Conservation (phyloP, 441 rosid genomes). For the California macrophylla region DNA sequence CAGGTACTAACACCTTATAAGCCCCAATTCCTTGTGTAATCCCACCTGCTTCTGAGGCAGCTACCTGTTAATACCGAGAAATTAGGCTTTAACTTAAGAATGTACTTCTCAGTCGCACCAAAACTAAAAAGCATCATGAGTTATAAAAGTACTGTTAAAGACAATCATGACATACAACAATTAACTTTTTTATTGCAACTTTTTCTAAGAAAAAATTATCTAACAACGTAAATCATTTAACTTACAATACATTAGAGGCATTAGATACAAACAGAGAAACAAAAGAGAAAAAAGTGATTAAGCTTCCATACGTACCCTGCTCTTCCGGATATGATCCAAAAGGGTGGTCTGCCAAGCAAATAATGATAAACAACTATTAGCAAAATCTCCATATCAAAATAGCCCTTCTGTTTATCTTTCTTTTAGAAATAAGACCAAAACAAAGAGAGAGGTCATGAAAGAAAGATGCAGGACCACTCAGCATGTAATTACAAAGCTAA, state of each 20-base stretch:
- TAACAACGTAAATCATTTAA: too few species aligned
- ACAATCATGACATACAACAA: background rate
- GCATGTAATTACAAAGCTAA: slow-evolving; percentile 3
- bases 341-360: slow-evolving; percentile 70
- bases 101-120: slow-evolving; percentile 13
- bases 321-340: slow-evolving; percentile 82
- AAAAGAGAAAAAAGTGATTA: slow-evolving; percentile 11
- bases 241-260: background rate
- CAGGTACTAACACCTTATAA: slow-evolving; percentile 61
- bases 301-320: slow-evolving; percentile 57
- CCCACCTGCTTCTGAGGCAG: slow-evolving; percentile 93
- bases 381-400: slow-evolving; percentile 13
- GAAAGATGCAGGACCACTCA: background rate
- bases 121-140: slow-evolving; percentile 11
- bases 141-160: background rate
- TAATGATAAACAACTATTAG: slow-evolving; percentile 26
- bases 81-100: slow-evolving; percentile 18
- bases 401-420: background rate
- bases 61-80: slow-evolving; percentile 51
- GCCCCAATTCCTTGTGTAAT: slow-evolving; percentile 99
- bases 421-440: background rate
- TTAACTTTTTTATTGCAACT: too few species aligned
- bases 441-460: background rate
- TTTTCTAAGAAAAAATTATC: too few species aligned
- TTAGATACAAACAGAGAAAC: slow-evolving; percentile 6